phyloP scores from a whole-genome alignment of 352 stramenopile species.

The Peronospora destructor region DNA sequence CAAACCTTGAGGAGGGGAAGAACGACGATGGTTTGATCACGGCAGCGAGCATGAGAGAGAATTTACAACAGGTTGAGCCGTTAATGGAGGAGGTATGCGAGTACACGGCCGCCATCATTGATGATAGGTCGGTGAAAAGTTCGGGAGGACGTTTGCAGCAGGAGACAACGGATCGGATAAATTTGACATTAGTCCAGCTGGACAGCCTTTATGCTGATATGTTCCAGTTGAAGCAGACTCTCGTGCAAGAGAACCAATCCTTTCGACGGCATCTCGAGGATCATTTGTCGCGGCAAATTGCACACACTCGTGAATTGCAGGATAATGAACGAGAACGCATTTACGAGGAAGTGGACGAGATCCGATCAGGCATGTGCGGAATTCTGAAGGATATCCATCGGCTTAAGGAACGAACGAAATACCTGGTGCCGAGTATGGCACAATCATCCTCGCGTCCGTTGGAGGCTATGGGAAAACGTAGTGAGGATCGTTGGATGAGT shows the following conservation, averaged over 20 bases:
- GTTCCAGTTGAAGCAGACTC: conserved; percentile 42
- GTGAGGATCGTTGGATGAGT: conserved; percentile 9
- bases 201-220: conserved; percentile 44
- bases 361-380: conserved; percentile 57
- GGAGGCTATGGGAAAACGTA: conserved; percentile 8
- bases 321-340: conserved; percentile 47
- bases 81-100: conserved; percentile 22
- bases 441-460: conserved; percentile 5
- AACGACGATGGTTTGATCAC: conserved; percentile 10
- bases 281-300: conserved; percentile 44
- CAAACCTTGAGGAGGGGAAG: conserved; percentile 6
- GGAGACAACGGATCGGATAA: conserved; percentile 31
- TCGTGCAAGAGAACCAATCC: conserved; percentile 42
- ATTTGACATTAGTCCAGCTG: conserved; percentile 38
- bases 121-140: conserved; percentile 4
- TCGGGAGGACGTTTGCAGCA: conserved; percentile 5
- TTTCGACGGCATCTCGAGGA: conserved; percentile 45
- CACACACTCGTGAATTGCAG: conserved; percentile 39
- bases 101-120: conserved; percentile 15
- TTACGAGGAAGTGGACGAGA: conserved; percentile 54
- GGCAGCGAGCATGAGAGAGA: conserved; percentile 9
- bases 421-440: conserved; percentile 45
- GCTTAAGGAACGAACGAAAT: conserved; percentile 64
- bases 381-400: conserved; percentile 62
- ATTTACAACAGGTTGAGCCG: conserved; percentile 19